phyloP scores from a whole-genome alignment of 106 monocot genomes.

The Dendrobium chrysotoxum region DNA sequence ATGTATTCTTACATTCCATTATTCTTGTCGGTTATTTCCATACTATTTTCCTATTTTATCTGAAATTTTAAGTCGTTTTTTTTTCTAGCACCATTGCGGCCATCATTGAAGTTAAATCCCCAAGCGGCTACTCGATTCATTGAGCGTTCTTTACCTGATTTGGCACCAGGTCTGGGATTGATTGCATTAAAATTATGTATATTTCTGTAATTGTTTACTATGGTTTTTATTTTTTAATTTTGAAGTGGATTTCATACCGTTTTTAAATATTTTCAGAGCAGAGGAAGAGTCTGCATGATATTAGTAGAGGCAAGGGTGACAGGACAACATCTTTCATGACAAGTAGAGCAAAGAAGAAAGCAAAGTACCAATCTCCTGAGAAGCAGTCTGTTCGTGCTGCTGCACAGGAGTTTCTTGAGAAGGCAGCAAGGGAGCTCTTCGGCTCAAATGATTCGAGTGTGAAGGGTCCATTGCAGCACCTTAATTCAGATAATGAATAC shows the following conservation, averaged over 20 bases:
- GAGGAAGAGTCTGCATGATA: conserved; percentile 50
- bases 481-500: conserved; percentile 31
- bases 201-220: background rate
- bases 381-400: conserved; percentile 46
- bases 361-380: conserved; percentile 37
- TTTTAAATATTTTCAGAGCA: conserved; percentile 45
- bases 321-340: conserved; percentile 12
- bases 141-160: conserved; percentile 71
- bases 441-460: conserved; percentile 30
- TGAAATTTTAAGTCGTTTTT: background rate
- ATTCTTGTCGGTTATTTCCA: background rate
- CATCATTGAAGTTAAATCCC: conserved; percentile 58
- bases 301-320: conserved; percentile 34
- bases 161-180: conserved; percentile 49
- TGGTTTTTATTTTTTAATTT: background rate
- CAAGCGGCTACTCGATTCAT: conserved; percentile 84
- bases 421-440: conserved; percentile 75
- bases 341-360: conserved; percentile 43
- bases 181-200: background rate
- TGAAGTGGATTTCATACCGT: background rate
- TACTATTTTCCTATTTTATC: background rate
- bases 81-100: conserved; percentile 63
- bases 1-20: background rate
- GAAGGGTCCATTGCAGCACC: conserved; percentile 60
- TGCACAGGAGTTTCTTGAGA: conserved; percentile 85